Base-by-base conservation (phyloP, 2,329 filamentous ascomycete species). In the Ascochyta fabae region DNA sequence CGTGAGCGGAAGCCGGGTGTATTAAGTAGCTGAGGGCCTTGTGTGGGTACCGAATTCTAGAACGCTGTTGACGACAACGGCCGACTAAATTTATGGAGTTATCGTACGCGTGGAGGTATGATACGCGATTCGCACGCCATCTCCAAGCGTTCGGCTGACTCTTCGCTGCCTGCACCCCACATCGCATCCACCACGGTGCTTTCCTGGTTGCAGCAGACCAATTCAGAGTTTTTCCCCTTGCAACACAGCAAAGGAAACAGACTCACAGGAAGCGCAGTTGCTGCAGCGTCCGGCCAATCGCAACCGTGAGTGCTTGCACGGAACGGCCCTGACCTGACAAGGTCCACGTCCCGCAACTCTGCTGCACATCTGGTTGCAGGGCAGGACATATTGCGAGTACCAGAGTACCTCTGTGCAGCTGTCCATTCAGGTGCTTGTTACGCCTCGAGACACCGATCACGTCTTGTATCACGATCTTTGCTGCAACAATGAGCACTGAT, bases 71-170 rank as follows among this genome's bases (percentile, higher is more conserved):
- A 66, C 59, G 62, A 63, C 64, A 58, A 61, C 59, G 40, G 42
- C 54, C 57, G 59, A 65, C 53, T 53, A 61, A 29, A 59, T 62
- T 60, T 60, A 58, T 60, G 51, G 59, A 62, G 62, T 61, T 63
- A 64, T 62, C 55, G 61, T 59, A 58, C 53, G 47, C 50, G 65
- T 61, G 62, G 62, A 61, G 66, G 62, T 63, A 65, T 66, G 66
- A 63, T 62, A 65, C 60, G 63, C 59, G 57, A 70, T 72, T 54
- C 73, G 70, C 71, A 74, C 72, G 72, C 68, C 71, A 73, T 73
- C 62, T 57, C 56, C 47, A 61, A 61, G 47, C 49, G 55, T 46
- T 51, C 64, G 64, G 62, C 61, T 64, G 66, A 62, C 60, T 67
- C 61, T 61, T 57, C 33, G 61, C 54, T 64, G 61, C 61, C 56